phyloP scores from a whole-genome alignment of 192 early-diverging fungal genomes.

The Podila horticola region DNA sequence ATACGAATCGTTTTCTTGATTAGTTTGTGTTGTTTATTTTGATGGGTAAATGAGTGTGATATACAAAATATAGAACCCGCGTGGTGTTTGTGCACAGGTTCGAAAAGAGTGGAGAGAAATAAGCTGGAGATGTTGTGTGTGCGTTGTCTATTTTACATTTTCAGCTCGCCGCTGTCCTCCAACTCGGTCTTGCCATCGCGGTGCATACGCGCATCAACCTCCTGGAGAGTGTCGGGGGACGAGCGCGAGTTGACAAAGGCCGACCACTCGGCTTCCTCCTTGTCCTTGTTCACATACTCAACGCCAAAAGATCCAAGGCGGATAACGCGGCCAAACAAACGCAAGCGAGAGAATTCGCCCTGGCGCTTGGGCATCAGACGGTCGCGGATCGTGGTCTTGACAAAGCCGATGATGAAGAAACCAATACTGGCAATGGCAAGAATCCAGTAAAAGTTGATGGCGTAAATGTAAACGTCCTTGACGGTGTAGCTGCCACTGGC shows the following conservation, averaged over 20 bases:
- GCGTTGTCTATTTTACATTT: background rate
- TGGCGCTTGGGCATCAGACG: constrained; percentile 68
- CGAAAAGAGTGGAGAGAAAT: too few relatives aligned
- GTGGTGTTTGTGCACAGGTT: too few relatives aligned
- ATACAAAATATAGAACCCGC: too few relatives aligned
- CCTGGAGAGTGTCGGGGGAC: constrained; percentile 6
- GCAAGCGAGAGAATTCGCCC: constrained; percentile 69
- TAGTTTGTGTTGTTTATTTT: too few relatives aligned
- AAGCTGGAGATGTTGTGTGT: background rate
- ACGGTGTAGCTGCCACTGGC: constrained; percentile 53
- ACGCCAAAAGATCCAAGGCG: constrained; percentile 55
- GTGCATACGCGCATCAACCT: background rate
- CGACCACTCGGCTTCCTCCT: constrained; percentile 64
- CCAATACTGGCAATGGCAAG: constrained; percentile 64
- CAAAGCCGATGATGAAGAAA: constrained; percentile 64
- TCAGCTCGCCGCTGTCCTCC: background rate
- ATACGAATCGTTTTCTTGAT: too few relatives aligned
- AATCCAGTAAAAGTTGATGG: constrained; percentile 78
- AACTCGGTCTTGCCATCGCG: background rate
- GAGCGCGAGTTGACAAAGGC: constrained; percentile 24
- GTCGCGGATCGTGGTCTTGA: constrained; percentile 74
- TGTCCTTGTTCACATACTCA: constrained; percentile 49
- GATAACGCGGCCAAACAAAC: constrained; percentile 69
- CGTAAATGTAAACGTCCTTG: constrained; percentile 55
- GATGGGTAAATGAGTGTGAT: too few relatives aligned